Conservation (phyloP, 116 monocot species). For the Phalaenopsis hybrid region DNA sequence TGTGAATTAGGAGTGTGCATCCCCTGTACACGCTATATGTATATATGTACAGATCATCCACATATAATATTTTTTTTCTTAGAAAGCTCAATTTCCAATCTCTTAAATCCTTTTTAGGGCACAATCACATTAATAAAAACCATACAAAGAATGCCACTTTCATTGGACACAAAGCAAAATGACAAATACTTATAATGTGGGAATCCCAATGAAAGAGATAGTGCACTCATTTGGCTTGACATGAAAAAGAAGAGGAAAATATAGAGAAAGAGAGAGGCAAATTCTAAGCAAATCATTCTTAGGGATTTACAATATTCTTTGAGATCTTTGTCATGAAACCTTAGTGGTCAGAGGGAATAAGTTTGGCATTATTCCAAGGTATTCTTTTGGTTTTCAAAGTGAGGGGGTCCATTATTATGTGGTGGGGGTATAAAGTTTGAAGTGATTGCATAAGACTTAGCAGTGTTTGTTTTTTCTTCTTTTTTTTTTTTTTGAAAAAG, state of each 20-base stretch:
- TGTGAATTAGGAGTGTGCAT: too few species aligned
- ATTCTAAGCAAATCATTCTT: slow-evolving; percentile 11
- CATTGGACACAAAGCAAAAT: too few species aligned
- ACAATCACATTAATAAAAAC: neutral
- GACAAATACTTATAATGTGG: too few species aligned
- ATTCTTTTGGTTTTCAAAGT: neutral
- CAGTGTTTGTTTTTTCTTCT: too few species aligned
- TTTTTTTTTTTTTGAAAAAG: too few species aligned
- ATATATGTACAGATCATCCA: too few species aligned
- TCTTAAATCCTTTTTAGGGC: neutral
- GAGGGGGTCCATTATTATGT: slow-evolving; percentile 3
- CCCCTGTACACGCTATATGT: too few species aligned
- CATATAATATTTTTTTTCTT: neutral
- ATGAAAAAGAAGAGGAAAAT: neutral
- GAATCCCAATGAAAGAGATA: neutral
- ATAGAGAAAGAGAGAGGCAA: neutral
- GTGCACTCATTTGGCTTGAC: neutral
- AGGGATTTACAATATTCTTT: slow-evolving; percentile 21
- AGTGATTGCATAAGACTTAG: too few species aligned
- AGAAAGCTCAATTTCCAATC: neutral
- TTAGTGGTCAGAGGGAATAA: too few species aligned
- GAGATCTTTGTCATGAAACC: slow-evolving; percentile 7
- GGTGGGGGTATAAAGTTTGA: neutral
- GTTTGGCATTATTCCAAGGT: too few species aligned
- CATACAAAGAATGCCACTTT: neutral